These are phyloP conservation scores for Craspedostauros australis DNA, from an alignment of 108 stramenopile genomes.

Conservation along the genomic window DNA sequence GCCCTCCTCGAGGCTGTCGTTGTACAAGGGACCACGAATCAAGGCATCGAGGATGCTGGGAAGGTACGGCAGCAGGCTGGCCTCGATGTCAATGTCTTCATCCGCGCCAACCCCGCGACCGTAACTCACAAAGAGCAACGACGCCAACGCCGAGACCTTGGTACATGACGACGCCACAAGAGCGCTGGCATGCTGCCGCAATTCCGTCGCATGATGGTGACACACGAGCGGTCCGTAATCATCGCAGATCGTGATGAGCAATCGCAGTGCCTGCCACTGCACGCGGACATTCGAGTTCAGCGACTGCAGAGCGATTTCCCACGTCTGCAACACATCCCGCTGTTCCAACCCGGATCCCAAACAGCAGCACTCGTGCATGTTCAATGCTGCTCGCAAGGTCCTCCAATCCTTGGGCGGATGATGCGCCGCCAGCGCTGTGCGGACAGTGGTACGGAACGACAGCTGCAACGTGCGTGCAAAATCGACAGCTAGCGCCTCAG, in stretches of 20 bases:
- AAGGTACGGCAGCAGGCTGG: slow-evolving; percentile 37
- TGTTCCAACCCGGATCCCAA: no score
- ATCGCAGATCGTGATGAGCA: no score
- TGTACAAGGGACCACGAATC: slow-evolving; percentile 51
- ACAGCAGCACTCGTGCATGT: no score
- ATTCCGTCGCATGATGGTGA: no score
- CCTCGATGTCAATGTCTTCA: slow-evolving; percentile 24
- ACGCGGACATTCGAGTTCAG: slow-evolving; percentile 40
- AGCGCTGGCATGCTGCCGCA: no score
- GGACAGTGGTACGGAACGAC: no score
- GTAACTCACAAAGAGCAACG: slow-evolving; percentile 50
- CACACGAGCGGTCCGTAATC: no score
- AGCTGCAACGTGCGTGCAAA: no score
- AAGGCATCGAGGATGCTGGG: slow-evolving; percentile 42
- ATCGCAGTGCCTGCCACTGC: slow-evolving; percentile 59
- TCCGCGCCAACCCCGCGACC: slow-evolving; percentile 33
- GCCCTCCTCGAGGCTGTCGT: slow-evolving; percentile 21
- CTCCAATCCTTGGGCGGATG: slow-evolving; percentile 26
- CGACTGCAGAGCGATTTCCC: no score
- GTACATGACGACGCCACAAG: slow-evolving; percentile 31
- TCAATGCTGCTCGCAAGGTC: slow-evolving; percentile 40
- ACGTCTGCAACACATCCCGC: no score
- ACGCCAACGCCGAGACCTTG: slow-evolving; percentile 64
- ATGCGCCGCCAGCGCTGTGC: no score
- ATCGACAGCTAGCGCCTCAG: no score